Base-by-base conservation (phyloP, 345 rosid species). In the Raphanus raphanistrum region DNA sequence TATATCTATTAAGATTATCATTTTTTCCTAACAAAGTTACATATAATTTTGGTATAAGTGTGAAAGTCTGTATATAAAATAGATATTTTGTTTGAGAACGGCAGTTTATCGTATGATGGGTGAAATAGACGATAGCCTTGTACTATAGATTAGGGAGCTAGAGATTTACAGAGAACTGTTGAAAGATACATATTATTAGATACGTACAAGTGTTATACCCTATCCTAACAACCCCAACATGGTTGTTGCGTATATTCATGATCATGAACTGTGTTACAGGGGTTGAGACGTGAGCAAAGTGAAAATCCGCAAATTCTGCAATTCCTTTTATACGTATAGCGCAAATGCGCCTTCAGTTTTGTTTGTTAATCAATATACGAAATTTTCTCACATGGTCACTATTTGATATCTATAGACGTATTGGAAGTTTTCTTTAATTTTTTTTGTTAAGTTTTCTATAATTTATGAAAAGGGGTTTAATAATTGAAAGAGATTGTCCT, bases 401-500 rank as follows among this genome's bases (percentile, higher is more conserved):
- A 25, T 25, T 31, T 65, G 71, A 41, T 35, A 35, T 35, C 38
- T 29, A 41, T 35, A 52, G 55, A 21, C 21, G 21, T 21, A 21
- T 21, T 21, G 21, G 21, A 21, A 21, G 21, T 21, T 21, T 21
- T 21, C 21, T 21, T 21, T 21, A 21, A 21, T 21, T 21, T 21
- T 21, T 21, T 21, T 21, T 21, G 21, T 21, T 21, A 21, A 21
- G 21, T 21, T 21, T 21, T 48, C 25, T n/a, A 26, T 59, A 60
- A 26, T 25, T 31, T 59, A 59, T 43, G 63, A 41, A 71, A 67
- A 61, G 32, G 4, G n/a, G 61, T 38, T 38, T 12, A 38, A 38
- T 38, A 2, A 35, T 50, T 68, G 65, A 25, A 41, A 41, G 10
- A 65, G 54, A 68, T 36, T 79, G 75, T 68, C 82, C 35, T 74